Evolutionary conservation across 257 asterid genomes (phyloP).

Genomic region (Fraxinus quadrangulata): DNA sequence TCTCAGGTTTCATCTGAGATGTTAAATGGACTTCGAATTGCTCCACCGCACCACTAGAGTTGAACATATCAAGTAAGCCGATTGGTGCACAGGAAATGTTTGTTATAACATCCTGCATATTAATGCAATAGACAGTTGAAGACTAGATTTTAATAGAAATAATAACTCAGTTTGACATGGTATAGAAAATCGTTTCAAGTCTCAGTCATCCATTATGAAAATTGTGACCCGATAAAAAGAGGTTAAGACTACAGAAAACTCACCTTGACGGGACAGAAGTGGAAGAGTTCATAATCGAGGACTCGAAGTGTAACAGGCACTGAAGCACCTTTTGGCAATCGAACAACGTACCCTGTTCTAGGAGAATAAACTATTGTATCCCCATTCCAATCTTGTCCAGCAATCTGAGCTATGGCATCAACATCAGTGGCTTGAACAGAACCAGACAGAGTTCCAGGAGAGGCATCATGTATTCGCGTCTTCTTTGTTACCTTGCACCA

Average conservation of each 20-base stretch:
- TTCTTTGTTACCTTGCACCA: constrained; percentile 68
- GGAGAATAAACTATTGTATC: constrained; percentile 64
- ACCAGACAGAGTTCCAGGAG: constrained; percentile 82
- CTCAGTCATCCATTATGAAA: neutral
- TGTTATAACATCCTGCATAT: constrained; percentile 51
- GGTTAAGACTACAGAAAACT: constrained; percentile 21
- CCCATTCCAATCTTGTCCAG: constrained; percentile 79
- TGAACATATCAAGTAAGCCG: constrained; percentile 91
- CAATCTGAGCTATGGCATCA: constrained; percentile 58
- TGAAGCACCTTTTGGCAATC: constrained; percentile 73
- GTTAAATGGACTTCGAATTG: constrained; percentile 42
- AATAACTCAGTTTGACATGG: too few species aligned
- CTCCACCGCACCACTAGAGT: constrained; percentile 85
- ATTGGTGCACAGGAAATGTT: constrained; percentile 68
- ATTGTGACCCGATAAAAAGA: neutral
- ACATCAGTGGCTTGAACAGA: constrained; percentile 74
- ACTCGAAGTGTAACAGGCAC: constrained; percentile 79
- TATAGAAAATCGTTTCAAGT: neutral
- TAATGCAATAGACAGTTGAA: neutral
- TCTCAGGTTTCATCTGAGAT: constrained; percentile 25
- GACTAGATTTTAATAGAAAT: neutral
- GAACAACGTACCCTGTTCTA: constrained; percentile 60
- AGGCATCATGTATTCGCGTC: constrained; percentile 83
- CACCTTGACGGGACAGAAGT: constrained; percentile 85
- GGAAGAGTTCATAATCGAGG: constrained; percentile 88